Conservation (phyloP, 306 rosid species). For the Alnus glutinosa region DNA sequence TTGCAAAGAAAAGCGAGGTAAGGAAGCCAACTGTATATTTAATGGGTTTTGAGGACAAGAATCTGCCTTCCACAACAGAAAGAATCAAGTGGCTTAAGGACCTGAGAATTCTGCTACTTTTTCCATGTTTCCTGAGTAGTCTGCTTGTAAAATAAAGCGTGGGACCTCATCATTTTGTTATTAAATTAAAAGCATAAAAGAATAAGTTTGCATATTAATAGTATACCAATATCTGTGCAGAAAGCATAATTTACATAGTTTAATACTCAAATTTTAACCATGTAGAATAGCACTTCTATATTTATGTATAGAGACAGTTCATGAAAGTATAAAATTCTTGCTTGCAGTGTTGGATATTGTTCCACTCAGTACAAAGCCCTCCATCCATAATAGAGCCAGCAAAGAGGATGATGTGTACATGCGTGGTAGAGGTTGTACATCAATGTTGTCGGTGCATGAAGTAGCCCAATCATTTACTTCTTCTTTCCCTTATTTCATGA, state of each 20-base stretch:
- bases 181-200: conserved; percentile 1
- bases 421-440: conserved; percentile 47
- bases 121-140: neutral
- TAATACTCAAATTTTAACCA: conserved; percentile 9
- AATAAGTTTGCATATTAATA: conserved; percentile 4
- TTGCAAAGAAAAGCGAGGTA: conserved; percentile 51
- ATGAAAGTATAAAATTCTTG: conserved; percentile 12
- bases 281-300: conserved; percentile 16
- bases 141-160: conserved; percentile 3
- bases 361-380: conserved; percentile 43
- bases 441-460: conserved; percentile 53
- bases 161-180: neutral
- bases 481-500: conserved; percentile 68
- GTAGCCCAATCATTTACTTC: conserved; percentile 76
- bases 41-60: conserved; percentile 24
- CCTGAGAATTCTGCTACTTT: neutral
- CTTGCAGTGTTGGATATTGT: conserved; percentile 41
- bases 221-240: conserved; percentile 5
- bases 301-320: neutral
- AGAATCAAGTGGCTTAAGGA: neutral
- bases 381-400: conserved; percentile 44
- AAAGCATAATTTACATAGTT: conserved; percentile 7
- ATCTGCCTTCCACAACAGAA: neutral
- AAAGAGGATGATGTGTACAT: conserved; percentile 44
- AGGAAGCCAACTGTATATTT: conserved; percentile 23